phyloP scores from a whole-genome alignment of 108 stramenopile genomes.

The Epithemia pelagica region DNA sequence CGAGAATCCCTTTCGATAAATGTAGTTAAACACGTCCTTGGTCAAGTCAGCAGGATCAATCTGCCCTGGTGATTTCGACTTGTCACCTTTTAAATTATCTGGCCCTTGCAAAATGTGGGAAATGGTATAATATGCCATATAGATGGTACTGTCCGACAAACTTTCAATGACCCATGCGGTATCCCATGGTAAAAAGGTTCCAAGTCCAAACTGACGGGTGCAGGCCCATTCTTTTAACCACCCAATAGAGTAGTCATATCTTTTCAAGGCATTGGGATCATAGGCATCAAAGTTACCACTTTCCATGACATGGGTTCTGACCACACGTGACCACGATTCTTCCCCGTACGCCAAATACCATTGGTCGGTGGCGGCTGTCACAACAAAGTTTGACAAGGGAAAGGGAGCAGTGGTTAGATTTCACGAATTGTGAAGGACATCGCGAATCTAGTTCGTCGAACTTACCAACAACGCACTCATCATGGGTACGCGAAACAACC shows the following conservation, averaged over 20 bases:
- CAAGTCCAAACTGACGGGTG: slow-evolving; percentile 94
- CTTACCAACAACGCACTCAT: slow-evolving; percentile 92
- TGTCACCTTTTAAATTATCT: slow-evolving; percentile 84
- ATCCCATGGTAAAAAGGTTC: slow-evolving; percentile 96
- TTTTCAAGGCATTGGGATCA: slow-evolving; percentile 54
- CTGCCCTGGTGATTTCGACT: slow-evolving; percentile 62
- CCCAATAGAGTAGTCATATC: slow-evolving; percentile 83
- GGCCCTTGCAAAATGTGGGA: slow-evolving; percentile 88
- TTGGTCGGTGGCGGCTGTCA: slow-evolving; percentile 87
- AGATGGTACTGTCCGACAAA: slow-evolving; percentile 95
- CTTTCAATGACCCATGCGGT: slow-evolving; percentile 95
- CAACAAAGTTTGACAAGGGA: too few relatives aligned
- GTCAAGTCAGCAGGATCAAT: slow-evolving; percentile 80
- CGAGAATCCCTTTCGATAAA: slow-evolving; percentile 67
- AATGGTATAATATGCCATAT: slow-evolving; percentile 99
- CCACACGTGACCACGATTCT: slow-evolving; percentile 77
- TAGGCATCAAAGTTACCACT: slow-evolving; percentile 86
- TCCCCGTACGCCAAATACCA: slow-evolving; percentile 99
- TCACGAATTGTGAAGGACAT: too few relatives aligned
- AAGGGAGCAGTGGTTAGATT: too few relatives aligned
- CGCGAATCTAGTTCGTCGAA: too few relatives aligned
- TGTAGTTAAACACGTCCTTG: slow-evolving; percentile 92
- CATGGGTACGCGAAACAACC: slow-evolving; percentile 93
- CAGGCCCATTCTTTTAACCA: slow-evolving; percentile 99
- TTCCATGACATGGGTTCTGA: slow-evolving; percentile 83